phyloP scores from a whole-genome alignment of 2,329 filamentous ascomycete species.

The Pseudogymnoascus sp. region DNA sequence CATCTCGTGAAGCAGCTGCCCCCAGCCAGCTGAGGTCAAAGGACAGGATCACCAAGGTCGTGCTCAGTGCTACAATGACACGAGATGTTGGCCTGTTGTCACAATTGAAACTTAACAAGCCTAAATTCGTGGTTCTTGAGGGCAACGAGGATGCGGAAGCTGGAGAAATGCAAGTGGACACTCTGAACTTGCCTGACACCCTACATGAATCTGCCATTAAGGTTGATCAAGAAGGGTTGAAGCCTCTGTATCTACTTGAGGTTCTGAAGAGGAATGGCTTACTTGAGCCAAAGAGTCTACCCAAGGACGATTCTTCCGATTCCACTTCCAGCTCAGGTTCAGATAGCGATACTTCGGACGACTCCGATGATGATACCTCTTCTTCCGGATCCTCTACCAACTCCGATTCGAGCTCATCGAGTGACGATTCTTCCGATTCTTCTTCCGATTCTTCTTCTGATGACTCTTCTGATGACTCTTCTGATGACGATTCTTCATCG shows the following conservation, averaged over 20 bases:
- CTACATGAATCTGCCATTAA: conserved; percentile 60
- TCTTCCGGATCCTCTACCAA: conserved; percentile 19
- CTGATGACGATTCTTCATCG: conserved; percentile 14
- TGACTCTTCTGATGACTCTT: conserved; percentile 18
- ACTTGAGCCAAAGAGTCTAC: conserved; percentile 15
- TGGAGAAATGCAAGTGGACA: conserved; percentile 35
- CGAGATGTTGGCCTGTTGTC: conserved; percentile 73
- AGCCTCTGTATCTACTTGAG: conserved; percentile 78
- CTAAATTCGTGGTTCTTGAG: conserved; percentile 69
- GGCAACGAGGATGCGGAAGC: conserved; percentile 33
- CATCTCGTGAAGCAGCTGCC: conserved; percentile 9
- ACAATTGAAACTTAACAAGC: conserved; percentile 62
- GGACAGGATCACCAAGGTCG: conserved; percentile 60
- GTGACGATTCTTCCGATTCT: conserved; percentile 9
- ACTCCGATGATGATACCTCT: conserved; percentile 17
- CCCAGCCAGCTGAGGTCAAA: conserved; percentile 15
- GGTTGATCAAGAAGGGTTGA: conserved; percentile 60
- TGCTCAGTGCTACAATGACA: conserved; percentile 90
- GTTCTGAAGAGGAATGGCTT: conserved; percentile 55
- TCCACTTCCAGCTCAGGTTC: conserved; percentile 31
- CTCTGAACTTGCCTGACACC: conserved; percentile 52
- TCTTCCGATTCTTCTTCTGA: conserved; percentile 18
- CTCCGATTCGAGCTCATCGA: conserved; percentile 20
- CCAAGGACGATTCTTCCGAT: conserved; percentile 26
- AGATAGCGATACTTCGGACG: conserved; percentile 16